Conservation (phyloP, 768 basidiomycete genomes). For the Naematelia aurantialba region DNA sequence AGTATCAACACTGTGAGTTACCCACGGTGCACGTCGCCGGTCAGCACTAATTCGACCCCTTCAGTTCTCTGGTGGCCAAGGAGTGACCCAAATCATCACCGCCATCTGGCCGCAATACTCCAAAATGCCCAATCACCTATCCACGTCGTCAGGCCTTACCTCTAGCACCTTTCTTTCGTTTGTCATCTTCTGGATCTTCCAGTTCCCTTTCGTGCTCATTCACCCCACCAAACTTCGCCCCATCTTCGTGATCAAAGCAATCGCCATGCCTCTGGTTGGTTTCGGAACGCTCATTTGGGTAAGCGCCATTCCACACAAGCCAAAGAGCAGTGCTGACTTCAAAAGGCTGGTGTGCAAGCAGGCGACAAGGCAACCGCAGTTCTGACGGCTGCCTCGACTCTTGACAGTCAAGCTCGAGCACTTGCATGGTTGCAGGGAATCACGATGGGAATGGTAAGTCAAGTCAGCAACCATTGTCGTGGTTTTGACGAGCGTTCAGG, state of each 20-base stretch:
- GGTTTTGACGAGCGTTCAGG: slow-evolving; percentile 27
- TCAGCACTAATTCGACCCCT: too few relatives aligned
- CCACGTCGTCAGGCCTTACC: slow-evolving; percentile 19
- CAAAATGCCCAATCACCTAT: slow-evolving; percentile 21
- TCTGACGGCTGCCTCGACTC: too few relatives aligned
- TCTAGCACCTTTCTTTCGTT: slow-evolving; percentile 23
- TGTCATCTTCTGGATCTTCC: slow-evolving; percentile 33
- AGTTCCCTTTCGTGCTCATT: slow-evolving; percentile 38
- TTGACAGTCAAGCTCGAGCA: too few relatives aligned
- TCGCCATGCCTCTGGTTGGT: slow-evolving; percentile 26
- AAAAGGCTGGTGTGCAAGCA: too few relatives aligned
- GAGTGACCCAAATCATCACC: slow-evolving; percentile 27
- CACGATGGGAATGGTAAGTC: too few relatives aligned
- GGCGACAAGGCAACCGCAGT: too few relatives aligned
- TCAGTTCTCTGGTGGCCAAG: too few relatives aligned
- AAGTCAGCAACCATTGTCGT: too few relatives aligned
- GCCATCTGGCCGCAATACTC: slow-evolving; percentile 35
- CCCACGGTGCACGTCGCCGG: too few relatives aligned
- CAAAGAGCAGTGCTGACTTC: too few relatives aligned
- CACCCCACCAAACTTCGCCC: slow-evolving; percentile 32
- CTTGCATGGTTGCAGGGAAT: too few relatives aligned
- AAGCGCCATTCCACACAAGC: slow-evolving; percentile 8
- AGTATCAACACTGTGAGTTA: slow-evolving; percentile 16
- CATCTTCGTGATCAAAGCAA: slow-evolving; percentile 39
- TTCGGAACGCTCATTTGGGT: slow-evolving; percentile 34